phyloP scores from a whole-genome alignment of 495 filamentous ascomycete species.

The Lasiosphaeris hirsuta region DNA sequence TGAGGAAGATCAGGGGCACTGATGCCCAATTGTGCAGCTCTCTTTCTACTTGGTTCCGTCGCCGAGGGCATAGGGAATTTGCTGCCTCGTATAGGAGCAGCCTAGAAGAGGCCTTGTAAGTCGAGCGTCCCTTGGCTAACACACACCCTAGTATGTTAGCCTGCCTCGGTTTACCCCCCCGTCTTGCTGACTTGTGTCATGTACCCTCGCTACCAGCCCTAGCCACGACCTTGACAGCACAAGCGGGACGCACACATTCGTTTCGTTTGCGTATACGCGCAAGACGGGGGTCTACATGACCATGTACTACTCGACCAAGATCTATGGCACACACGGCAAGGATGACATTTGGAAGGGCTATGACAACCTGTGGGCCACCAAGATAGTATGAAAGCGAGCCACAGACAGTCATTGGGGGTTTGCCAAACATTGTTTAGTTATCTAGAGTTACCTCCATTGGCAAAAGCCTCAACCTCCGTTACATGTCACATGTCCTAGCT shows the following conservation, averaged over 20 bases:
- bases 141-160: too few relatives aligned
- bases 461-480: too few relatives aligned
- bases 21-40: neutral
- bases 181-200: too few relatives aligned
- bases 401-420: too few relatives aligned
- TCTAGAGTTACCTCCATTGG: too few relatives aligned
- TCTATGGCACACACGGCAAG: neutral
- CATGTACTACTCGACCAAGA: constrained; percentile 4
- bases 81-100: neutral
- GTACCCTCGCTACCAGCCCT: neutral
- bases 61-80: constrained; percentile 5
- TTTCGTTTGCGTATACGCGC: neutral
- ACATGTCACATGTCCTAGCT: too few relatives aligned
- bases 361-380: neutral
- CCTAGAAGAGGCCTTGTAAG: neutral
- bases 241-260: constrained; percentile 1
- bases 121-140: neutral
- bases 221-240: neutral
- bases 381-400: too few relatives aligned
- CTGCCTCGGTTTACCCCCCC: too few relatives aligned
- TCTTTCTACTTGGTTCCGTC: neutral
- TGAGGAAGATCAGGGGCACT: neutral
- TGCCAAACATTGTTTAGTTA: too few relatives aligned
- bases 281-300: constrained; percentile 2
- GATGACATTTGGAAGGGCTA: constrained; percentile 4